Evolutionary conservation across 106 monocot genomes (phyloP), one percentile per base, ranked within the genome.

Genomic region (Apostasia shenzhenica): DNA sequence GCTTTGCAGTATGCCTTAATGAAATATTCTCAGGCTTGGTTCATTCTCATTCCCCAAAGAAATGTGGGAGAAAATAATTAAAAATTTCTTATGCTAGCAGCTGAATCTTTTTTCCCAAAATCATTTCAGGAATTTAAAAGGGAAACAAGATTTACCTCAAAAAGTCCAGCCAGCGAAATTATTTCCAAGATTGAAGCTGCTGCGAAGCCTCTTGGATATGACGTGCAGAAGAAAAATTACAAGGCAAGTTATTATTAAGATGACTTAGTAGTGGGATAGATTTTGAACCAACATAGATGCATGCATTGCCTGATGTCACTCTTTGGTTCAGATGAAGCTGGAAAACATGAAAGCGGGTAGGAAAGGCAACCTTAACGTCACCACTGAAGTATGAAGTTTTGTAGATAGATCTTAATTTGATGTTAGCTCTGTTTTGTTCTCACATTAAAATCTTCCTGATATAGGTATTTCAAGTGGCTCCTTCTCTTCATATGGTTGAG

Each of bases 381-480:
- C 95, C 63, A 92, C 95, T 43, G 95, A 97, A 88, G 95, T 95
- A 54, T 76, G 51, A 59, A 39, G 55, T 58, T 39, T 12, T 14
- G 57, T 51, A 0, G 5, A 63, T 4, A 54, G 6, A n/a, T 37
- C 40, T 5, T 50, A 40, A 41, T 42, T 72, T 45, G 38, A 57
- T 42, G 12, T 47, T 10, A 56, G 13, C 8, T 66, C 7, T 45
- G 43, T 53, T 72, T 71, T 42, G 14, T 63, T 49, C 61, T 63
- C 53, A 55, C 7, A 60, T 41, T 55, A 6, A 26, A 26, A 26
- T 48, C 5, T 54, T 61, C 6, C 0, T 66, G 40, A 37, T 70
- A 41, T 73, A 95, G 95, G 81, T 97, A 78, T 92, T 92, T 85
- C 92, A 97, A 87, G 82, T 97, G 44, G 95, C 91, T 1, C 94